phyloP scores from a whole-genome alignment of 1,284 basidiomycete species.

The Schizopora paradoxa region DNA sequence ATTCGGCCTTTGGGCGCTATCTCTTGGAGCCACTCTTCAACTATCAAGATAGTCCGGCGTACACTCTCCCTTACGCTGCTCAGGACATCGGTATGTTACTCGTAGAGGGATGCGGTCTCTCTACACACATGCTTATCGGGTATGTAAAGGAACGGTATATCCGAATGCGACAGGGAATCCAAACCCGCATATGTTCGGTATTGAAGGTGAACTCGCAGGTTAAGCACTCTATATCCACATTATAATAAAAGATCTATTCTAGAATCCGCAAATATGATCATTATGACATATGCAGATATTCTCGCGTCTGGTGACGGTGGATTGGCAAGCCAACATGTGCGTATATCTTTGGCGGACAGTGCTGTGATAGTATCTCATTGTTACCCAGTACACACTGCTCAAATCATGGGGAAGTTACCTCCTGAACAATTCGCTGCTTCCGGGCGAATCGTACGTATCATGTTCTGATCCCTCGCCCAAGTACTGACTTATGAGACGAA shows the following conservation, averaged over 20 bases:
- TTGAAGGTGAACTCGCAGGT: constrained; percentile 16
- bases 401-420: constrained; percentile 36
- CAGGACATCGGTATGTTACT: constrained; percentile 34
- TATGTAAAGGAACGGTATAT: no score
- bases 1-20: constrained; percentile 33
- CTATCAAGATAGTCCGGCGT: constrained; percentile 30
- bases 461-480: background rate
- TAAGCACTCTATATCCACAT: background rate
- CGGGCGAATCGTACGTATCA: constrained; percentile 28
- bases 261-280: constrained; percentile 39
- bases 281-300: constrained; percentile 35
- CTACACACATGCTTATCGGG: constrained; percentile 12
- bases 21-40: constrained; percentile 41
- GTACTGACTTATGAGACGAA: background rate
- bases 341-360: background rate
- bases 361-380: constrained; percentile 14
- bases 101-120: background rate
- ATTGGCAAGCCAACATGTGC: constrained; percentile 26
- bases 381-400: constrained; percentile 34
- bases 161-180: constrained; percentile 26
- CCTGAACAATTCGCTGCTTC: constrained; percentile 30
- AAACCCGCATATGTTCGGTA: constrained; percentile 7
- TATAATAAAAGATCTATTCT: background rate
- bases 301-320: constrained; percentile 31
- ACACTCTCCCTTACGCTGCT: constrained; percentile 31